Base-by-base conservation (phyloP, 2,329 filamentous ascomycete genomes). In the Thyridium curvatum region DNA sequence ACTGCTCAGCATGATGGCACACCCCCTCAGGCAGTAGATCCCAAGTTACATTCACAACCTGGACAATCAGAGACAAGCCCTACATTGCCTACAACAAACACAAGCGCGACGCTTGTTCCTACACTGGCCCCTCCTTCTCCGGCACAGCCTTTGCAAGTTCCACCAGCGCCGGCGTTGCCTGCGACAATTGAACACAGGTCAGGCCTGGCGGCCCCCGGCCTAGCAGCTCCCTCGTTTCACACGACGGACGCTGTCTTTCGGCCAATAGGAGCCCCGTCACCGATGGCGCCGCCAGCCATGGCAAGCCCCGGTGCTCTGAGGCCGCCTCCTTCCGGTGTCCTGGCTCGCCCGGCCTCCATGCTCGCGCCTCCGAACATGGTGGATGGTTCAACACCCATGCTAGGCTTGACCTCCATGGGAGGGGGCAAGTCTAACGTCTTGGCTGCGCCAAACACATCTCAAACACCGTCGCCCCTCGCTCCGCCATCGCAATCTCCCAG, bases 321-420 rank as follows among this genome's bases (percentile, higher is more conserved):
- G 28, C 39, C 40, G 13, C 6, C 44, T 16, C 39, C 40, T 9
- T 43, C 46, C 13, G 46, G 50, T 8, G 48, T 54, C 13, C 43
- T 58, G 28, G 53, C 49, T 4, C 48, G 50, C 3, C 52, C 53
- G 12, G 42, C 32, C 43, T 41, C 26, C 29, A 41, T 56, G 17
- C 51, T 58, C 3, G 52, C 52, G 8, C 50, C 51, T n/a, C 55
- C 49, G 9, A 45, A 46, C 10, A 46, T 50, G 35, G 44, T 49
- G 8, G 50, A 51, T 29, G 47, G 44, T 3, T 14, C 30, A 12
- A 52, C 54, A 45, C 47, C 51, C 6, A 48, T 51, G 41, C 41
- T 53, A 29, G 49, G 50, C 8, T 49, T 52, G 10, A 26, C 21
- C 30, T 38, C 48, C 1, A 30, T 41, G 18, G 33, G 43, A 13